These are phyloP conservation scores for Fusarium austroafricanum DNA, from an alignment of 2,329 filamentous ascomycete genomes.

Conservation along the genomic window DNA sequence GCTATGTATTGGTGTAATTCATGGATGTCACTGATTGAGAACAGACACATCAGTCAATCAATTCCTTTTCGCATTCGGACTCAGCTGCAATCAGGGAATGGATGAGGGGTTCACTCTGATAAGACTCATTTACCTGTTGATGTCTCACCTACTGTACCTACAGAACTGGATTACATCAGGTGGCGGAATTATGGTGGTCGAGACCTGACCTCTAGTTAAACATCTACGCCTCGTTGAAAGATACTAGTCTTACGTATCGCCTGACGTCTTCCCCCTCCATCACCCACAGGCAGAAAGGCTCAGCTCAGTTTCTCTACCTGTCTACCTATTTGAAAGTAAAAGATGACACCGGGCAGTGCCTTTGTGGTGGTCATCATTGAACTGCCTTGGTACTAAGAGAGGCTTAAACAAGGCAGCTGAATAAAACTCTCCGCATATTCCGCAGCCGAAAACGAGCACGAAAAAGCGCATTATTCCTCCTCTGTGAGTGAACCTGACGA, in stretches of 20 bases:
- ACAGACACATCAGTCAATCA: constrained; percentile 9
- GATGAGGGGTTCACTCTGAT: neutral
- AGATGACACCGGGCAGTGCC: constrained; percentile 11
- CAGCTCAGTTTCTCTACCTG: too few species aligned
- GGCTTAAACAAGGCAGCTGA: constrained; percentile 19
- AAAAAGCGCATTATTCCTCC: neutral
- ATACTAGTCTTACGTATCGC: constrained; percentile 26
- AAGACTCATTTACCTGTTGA: constrained; percentile 11
- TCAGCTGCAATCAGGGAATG: neutral
- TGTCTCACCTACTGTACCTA: neutral
- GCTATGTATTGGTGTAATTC: too few species aligned
- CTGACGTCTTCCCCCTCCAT: constrained; percentile 16
- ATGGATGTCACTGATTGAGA: constrained; percentile 6
- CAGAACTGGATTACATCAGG: constrained; percentile 40
- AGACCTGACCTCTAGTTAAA: constrained; percentile 1
- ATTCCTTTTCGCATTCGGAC: constrained; percentile 18
- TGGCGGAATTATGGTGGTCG: constrained; percentile 36
- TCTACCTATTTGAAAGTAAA: neutral
- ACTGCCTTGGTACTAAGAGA: constrained; percentile 3
- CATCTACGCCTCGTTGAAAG: neutral
- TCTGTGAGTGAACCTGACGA: constrained; percentile 11
- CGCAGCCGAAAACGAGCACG: constrained; percentile 19
- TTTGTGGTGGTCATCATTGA: constrained; percentile 2
- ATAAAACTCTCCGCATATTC: constrained; percentile 2
- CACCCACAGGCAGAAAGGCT: neutral